phyloP scores from a whole-genome alignment of 1,284 basidiomycete species.

The Inonotus obliquus region DNA sequence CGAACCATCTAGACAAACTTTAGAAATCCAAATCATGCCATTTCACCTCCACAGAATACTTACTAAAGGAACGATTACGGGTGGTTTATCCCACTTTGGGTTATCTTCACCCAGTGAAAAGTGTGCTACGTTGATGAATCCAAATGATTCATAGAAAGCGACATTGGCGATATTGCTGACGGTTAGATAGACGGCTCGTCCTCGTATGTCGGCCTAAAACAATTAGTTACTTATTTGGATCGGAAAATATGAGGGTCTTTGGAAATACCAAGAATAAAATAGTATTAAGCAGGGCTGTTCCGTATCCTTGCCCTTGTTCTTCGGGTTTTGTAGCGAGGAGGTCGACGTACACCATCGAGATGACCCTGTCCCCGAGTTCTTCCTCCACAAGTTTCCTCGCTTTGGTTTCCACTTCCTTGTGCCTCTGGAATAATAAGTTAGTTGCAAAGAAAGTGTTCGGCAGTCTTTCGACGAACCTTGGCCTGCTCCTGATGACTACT shows the following conservation, averaged over 20 bases:
- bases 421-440: background rate
- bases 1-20: slow-evolving; percentile 8
- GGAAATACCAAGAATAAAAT: slow-evolving; percentile 5
- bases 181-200: slow-evolving; percentile 18
- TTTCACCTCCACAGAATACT: slow-evolving; percentile 5
- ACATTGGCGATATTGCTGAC: slow-evolving; percentile 23
- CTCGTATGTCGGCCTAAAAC: slow-evolving; percentile 21
- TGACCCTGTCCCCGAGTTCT: slow-evolving; percentile 6
- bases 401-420: background rate
- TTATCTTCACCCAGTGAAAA: slow-evolving; percentile 21
- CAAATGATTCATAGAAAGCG: slow-evolving; percentile 22
- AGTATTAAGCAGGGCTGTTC: slow-evolving; percentile 13
- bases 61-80: slow-evolving; percentile 21
- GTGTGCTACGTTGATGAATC: slow-evolving; percentile 17
- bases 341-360: slow-evolving; percentile 16
- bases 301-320: slow-evolving; percentile 20
- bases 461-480: background rate
- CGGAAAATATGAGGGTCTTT: background rate
- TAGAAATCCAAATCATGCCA: background rate
- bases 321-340: slow-evolving; percentile 17
- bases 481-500: slow-evolving; percentile 4
- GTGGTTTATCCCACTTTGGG: slow-evolving; percentile 21
- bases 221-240: background rate
- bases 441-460: background rate
- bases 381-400: background rate